Percentiles rank a stretch among this genome's conserved stretches.
phyloP scores from a whole-genome alignment of 179 eudicot genomes.

The Nepenthes alata region DNA sequence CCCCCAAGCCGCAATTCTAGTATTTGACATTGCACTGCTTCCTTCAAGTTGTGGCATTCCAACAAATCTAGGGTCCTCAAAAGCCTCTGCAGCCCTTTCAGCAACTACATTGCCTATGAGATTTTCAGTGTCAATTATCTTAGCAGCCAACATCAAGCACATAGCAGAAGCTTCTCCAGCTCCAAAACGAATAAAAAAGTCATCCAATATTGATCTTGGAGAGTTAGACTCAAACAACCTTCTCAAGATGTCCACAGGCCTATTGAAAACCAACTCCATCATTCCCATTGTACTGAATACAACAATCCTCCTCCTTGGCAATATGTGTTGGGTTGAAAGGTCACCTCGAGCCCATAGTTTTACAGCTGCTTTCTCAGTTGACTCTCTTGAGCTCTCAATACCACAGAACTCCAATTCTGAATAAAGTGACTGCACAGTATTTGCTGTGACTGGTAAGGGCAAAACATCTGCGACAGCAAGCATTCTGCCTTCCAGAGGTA shows the following conservation, averaged over 20 bases:
- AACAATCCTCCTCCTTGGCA: conserved; percentile 82
- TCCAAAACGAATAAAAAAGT: conserved; percentile 90
- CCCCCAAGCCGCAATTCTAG: conserved; percentile 79
- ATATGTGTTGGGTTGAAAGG: conserved; percentile 82
- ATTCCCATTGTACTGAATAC: conserved; percentile 97
- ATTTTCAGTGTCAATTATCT: conserved; percentile 55
- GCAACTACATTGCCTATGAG: conserved; percentile 64
- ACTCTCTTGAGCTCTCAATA: conserved; percentile 43
- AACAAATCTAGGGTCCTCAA: conserved; percentile 94
- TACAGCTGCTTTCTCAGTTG: conserved; percentile 53
- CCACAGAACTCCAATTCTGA: conserved; percentile 61
- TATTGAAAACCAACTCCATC: conserved; percentile 93
- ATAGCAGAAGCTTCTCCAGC: conserved; percentile 94
- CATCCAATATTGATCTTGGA: conserved; percentile 82
- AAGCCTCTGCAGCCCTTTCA: conserved; percentile 96
- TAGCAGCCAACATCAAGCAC: conserved; percentile 90
- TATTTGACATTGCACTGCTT: conserved; percentile 62
- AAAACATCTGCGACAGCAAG: conserved; percentile 79
- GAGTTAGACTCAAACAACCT: conserved; percentile 76
- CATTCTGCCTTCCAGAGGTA: conserved; percentile 95
- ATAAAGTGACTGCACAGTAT: conserved; percentile 72
- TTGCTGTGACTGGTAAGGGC: conserved; percentile 68
- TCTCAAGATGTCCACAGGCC: conserved; percentile 91
- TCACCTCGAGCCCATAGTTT: conserved; percentile 97
- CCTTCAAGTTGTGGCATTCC: conserved; percentile 97